Percentiles rank a stretch among this genome's conserved stretches.
Conservation (phyloP, 352 stramenopile genomes). For the Blastocystis sp. region DNA sequence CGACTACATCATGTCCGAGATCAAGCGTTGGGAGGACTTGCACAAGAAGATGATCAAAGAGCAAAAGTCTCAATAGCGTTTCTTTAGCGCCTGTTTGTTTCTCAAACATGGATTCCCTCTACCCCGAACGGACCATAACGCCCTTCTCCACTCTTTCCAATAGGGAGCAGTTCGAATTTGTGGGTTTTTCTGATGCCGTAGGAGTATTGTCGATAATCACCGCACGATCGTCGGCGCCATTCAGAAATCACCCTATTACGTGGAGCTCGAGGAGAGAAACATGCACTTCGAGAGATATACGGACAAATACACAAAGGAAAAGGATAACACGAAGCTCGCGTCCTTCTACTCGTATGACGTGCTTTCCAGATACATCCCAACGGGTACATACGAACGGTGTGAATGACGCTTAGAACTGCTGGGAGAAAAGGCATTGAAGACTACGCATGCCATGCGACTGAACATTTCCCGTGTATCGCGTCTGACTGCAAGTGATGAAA, state of each 20-base stretch:
- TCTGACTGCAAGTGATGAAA: not conserved
- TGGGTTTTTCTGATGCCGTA: not conserved
- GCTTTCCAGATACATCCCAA: constrained; percentile 58
- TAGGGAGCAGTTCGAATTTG: not conserved
- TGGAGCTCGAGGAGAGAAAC: constrained; percentile 34
- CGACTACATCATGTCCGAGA: constrained; percentile 5
- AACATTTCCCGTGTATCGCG: constrained; percentile 7
- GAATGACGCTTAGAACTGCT: constrained; percentile 24
- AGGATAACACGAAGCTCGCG: constrained; percentile 37
- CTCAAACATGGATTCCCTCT: constrained; percentile 37
- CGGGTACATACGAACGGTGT: constrained; percentile 9
- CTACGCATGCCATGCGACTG: not conserved
- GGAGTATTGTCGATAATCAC: constrained; percentile 37
- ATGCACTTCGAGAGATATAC: constrained; percentile 50
- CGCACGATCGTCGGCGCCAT: constrained; percentile 20
- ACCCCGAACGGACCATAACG: not conserved
- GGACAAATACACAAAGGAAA: constrained; percentile 49
- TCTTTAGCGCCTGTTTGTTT: constrained; percentile 23
- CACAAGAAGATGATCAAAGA: constrained; percentile 34
- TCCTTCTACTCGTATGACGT: constrained; percentile 63
- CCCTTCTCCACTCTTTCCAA: not conserved
- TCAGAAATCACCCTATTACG: constrained; percentile 53
- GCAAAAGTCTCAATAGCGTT: not conserved
- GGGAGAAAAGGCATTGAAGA: constrained; percentile 27
- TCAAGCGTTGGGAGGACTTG: constrained; percentile 25